Base-by-base conservation (phyloP, 495 filamentous ascomycete species). In the Penicillium longicatenatum region DNA sequence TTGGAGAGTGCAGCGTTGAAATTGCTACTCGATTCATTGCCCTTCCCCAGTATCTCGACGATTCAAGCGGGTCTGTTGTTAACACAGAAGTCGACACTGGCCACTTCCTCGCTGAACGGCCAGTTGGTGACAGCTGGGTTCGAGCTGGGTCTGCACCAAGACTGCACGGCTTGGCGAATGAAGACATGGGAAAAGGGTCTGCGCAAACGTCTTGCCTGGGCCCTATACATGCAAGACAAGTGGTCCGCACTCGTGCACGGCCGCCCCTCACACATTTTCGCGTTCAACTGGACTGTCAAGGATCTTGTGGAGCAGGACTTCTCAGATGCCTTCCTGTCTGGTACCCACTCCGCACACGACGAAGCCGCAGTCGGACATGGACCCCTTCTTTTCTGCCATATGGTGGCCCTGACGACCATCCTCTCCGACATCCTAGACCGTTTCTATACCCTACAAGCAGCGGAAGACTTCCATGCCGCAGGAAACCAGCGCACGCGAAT, bases 51-150 rank as follows among this genome's bases (percentile, higher is more conserved):
- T 59, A 81, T 97, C n/a, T 93, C 93, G 16, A 94, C 93, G 3
- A 84, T 98, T 29, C 94, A 98, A 70, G 93, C 92, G 4, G 94
- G 93, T 10, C 75, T 98, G 47, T 72, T 98, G 35, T 81, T 98
- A 20, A 88, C 93, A 59, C 93, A 98, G 64, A 84, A 91, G 41
- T 92, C 93, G 17, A 89, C 92, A 45, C 82, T 93, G 2, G 90
- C 92, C 61, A 89, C 92, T 24, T 91, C 92, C 77, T 88, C 89
- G 2, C 77, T 95, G 55, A 97, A 93, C 16, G 89, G 90, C 0
- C 93, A 97, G 69, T 57, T 84, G 31, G 78, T 82, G 54, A 80
- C 79, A 11, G 77, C 76, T n/a, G 75, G 78, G 11, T 83, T 83
- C 50, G 79, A 81, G 57, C 72, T 86, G 4, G 83, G 82, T 17